Percentiles rank a stretch among this genome's conserved stretches.
Conservation (phyloP, 345 rosid species). For the Camelina hispida region DNA sequence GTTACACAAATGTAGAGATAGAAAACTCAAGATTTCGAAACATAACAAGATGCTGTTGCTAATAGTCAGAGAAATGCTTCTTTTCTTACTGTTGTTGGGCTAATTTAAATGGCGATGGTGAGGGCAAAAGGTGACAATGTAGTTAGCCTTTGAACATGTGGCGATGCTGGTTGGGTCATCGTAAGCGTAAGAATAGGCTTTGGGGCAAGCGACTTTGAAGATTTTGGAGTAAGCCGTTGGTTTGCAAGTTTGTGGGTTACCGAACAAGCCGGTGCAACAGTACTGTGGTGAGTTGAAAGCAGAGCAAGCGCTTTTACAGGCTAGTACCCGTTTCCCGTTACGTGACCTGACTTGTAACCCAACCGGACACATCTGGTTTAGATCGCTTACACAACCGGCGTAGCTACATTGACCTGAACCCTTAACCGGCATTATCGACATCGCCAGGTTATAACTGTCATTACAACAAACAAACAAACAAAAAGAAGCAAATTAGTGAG, state of each 20-base stretch:
- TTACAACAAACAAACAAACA: background rate
- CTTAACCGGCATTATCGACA: conserved; percentile 73
- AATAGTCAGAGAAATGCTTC: conserved; percentile 9
- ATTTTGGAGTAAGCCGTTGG: conserved; percentile 91
- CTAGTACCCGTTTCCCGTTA: conserved; percentile 65
- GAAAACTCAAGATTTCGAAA: conserved; percentile 9
- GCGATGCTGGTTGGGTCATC: conserved; percentile 95
- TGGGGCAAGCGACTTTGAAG: conserved; percentile 93
- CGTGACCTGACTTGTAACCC: conserved; percentile 78
- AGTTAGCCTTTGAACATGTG: conserved; percentile 74
- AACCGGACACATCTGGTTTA: conserved; percentile 80
- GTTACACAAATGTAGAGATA: conserved; percentile 23
- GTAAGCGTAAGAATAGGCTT: conserved; percentile 88
- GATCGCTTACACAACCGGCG: conserved; percentile 87
- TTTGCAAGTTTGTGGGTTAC: conserved; percentile 76
- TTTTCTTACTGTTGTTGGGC: background rate
- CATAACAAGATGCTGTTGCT: conserved; percentile 17
- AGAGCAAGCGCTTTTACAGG: conserved; percentile 92
- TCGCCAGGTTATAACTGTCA: conserved; percentile 72
- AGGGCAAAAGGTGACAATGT: conserved; percentile 89
- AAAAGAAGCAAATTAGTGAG: background rate
- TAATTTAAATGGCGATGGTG: conserved; percentile 48
- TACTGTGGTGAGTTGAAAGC: conserved; percentile 90
- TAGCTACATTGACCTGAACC: conserved; percentile 86
- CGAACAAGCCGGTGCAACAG: conserved; percentile 88